Conservation (phyloP, 371 early-diverging fungal genomes). For the Vairimorpha ceranae region DNA sequence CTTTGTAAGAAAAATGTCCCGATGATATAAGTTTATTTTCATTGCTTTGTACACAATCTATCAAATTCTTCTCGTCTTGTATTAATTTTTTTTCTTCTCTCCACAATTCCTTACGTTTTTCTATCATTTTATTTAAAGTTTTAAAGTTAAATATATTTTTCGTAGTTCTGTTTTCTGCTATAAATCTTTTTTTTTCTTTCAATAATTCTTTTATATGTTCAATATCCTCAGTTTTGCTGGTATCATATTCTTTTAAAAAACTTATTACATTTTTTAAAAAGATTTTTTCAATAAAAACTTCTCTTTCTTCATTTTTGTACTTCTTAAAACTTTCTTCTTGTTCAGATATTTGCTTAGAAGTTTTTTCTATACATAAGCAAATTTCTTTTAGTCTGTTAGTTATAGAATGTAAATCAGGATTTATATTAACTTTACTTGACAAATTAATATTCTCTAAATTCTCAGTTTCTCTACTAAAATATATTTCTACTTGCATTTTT, state of each 20-base stretch:
- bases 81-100: constrained; percentile 46
- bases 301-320: constrained; percentile 13
- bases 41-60: constrained; percentile 21
- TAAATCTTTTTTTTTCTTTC: background rate
- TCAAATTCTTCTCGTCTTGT: constrained; percentile 27
- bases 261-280: constrained; percentile 1
- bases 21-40: constrained; percentile 41
- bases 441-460: background rate
- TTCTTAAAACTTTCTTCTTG: background rate
- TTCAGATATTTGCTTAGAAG: background rate
- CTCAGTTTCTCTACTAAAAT: constrained; percentile 43
- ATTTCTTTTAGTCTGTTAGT: too few relatives aligned
- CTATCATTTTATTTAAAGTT: constrained; percentile 9
- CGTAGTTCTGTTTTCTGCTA: constrained; percentile 6
- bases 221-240: background rate
- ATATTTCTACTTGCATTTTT: constrained; percentile 63
- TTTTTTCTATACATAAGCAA: background rate
- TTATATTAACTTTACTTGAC: background rate
- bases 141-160: constrained; percentile 3
- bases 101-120: constrained; percentile 42
- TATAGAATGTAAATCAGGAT: background rate
- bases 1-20: constrained; percentile 26
- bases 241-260: constrained; percentile 7
- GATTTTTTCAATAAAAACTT: background rate
- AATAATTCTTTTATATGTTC: background rate